Percentiles rank a stretch among this genome's conserved stretches.
phyloP scores from a whole-genome alignment of 805 yeast species.

The Sungouiozyma intestinalis region DNA sequence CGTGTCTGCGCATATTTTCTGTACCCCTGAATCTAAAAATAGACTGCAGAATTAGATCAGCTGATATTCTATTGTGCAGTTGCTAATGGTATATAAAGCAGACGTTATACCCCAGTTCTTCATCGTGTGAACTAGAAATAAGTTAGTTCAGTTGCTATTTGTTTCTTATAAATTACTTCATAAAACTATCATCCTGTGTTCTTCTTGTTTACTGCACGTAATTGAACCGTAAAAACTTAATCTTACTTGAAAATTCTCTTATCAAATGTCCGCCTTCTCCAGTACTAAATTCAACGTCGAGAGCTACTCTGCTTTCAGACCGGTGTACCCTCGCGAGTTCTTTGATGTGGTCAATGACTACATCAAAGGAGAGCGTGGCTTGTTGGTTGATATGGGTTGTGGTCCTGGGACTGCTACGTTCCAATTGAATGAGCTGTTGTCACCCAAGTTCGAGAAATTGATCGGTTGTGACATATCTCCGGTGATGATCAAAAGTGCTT shows the following conservation, averaged over 20 bases:
- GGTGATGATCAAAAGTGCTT: slow-evolving; percentile 44
- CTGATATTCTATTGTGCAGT: no score
- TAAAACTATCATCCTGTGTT: no score
- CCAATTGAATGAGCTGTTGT: slow-evolving; percentile 23
- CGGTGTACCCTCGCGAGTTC: slow-evolving; percentile 49
- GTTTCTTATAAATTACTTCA: no score
- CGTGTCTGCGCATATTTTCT: no score
- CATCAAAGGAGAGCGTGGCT: slow-evolving; percentile 28
- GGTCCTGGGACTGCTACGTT: slow-evolving; percentile 71
- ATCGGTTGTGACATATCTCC: slow-evolving; percentile 56
- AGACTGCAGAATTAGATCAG: neutral
- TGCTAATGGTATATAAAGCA: neutral
- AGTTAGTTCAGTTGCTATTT: no score
- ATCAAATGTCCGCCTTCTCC: slow-evolving; percentile 60
- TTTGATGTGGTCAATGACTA: slow-evolving; percentile 34
- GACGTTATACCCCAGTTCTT: no score
- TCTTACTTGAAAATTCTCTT: neutral
- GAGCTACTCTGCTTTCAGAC: slow-evolving; percentile 50
- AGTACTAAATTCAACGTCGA: slow-evolving; percentile 40
- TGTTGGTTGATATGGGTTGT: slow-evolving; percentile 65
- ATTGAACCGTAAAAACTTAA: neutral
- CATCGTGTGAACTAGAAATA: no score
- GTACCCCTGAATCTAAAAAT: neutral
- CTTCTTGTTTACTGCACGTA: neutral
- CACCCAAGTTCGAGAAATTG: slow-evolving; percentile 32